Evolutionary conservation across 2,329 filamentous ascomycete species (phyloP), one percentile per base, ranked within the genome.

Genomic region (Aureobasidium sp.): DNA sequence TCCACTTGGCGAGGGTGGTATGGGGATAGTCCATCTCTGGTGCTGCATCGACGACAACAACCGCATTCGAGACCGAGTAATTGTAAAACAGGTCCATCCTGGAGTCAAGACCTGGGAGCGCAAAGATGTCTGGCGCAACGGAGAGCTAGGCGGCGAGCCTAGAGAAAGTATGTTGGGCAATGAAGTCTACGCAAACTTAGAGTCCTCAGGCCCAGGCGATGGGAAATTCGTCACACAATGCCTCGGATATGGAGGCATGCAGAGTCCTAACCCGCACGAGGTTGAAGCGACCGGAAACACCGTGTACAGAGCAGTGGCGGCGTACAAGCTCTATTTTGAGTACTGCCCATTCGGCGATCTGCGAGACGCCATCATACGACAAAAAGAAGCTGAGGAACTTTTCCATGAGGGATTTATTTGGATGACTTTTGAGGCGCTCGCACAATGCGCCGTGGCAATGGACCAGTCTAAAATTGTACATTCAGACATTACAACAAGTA

Each of bases 351-450:
- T 34, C 20, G 55, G 55, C 29, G 55, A 58, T 37, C 13, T 58
- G 29, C 3, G 29, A 4, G 27, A 58, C 7, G 13, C 26, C 3
- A 58, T 58, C 10, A 15, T 17, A 47, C 15, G 42, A 32, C 55
- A 58, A 10, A 47, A 6, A 13, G 20, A 13, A 9, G 42, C 29
- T 37, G 5, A n/a, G 1, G 29, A 58, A 34, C 29, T 13, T 6
- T 58, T 58, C 15, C 41, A 46, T 26, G 55, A 58, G 29, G 41
- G 41, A n/a, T 58, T 47, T 10, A 46, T 58, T 29, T 47, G 41
- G 55, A 58, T 58, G 55, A 27, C 12, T 1, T 58, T 58, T 29
- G 55, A 58, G 37, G 55, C 55, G 8, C 55, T 58, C 12, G 55
- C 55, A 23, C 32, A 58, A 27, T 36, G 29, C 13, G 42, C 55